A percentile compares a stretch with the other conserved stretches of the same genome.
phyloP scores from a whole-genome alignment of 495 filamentous ascomycete species.

The Stereocaulon alpinum region DNA sequence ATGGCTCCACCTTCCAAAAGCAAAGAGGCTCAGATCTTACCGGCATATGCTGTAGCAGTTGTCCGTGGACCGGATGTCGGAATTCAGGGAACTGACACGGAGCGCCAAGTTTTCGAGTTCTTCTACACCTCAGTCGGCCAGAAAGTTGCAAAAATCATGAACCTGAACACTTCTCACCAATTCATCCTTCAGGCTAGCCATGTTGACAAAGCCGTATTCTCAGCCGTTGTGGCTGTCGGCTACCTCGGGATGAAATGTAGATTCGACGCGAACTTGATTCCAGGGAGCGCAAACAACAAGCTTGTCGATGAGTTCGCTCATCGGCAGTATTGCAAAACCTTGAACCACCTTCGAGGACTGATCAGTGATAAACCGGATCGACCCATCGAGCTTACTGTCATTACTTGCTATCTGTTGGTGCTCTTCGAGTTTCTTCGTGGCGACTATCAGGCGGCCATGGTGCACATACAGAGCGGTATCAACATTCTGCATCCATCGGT shows the following conservation, averaged over 20 bases:
- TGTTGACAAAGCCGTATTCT: conserved; percentile 11
- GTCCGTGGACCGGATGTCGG: background rate
- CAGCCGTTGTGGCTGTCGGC: conserved; percentile 20
- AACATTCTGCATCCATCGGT: background rate
- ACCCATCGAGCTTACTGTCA: too few relatives aligned
- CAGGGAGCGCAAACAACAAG: conserved; percentile 9
- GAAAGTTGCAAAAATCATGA: conserved; percentile 2
- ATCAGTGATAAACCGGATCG: background rate
- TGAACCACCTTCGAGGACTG: conserved; percentile 13
- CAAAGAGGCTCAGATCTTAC: background rate
- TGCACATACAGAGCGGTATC: conserved; percentile 38
- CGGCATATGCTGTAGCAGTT: background rate
- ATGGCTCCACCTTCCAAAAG: background rate
- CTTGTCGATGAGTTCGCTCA: conserved; percentile 16
- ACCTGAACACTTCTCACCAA: background rate
- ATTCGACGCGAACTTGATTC: conserved; percentile 3
- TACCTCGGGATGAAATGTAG: conserved; percentile 10
- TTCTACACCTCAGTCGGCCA: conserved; percentile 10
- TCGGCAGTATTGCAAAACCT: conserved; percentile 17
- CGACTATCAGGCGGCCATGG: conserved; percentile 29
- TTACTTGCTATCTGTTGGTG: conserved; percentile 37
- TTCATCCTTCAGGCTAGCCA: conserved; percentile 23
- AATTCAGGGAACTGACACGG: conserved; percentile 14
- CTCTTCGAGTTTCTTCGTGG: conserved; percentile 43
- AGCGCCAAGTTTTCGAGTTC: conserved; percentile 16